phyloP scores from a whole-genome alignment of 768 basidiomycete genomes.

The Psilocybe subaeruginosa region DNA sequence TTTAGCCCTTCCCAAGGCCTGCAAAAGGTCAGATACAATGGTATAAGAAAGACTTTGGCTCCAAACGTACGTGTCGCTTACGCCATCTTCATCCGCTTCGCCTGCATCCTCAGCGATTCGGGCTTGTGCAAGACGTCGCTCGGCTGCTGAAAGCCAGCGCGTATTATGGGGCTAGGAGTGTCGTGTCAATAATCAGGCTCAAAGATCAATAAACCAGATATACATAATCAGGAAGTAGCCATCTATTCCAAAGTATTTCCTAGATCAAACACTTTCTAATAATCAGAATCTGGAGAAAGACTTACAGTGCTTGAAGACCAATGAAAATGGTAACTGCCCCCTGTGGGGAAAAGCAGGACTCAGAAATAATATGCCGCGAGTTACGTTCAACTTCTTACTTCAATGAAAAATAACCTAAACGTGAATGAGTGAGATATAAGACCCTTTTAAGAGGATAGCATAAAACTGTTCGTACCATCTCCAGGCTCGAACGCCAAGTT shows the following conservation, averaged over 20 bases:
- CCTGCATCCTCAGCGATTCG: slow-evolving; percentile 75
- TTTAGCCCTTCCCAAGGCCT: slow-evolving; percentile 54
- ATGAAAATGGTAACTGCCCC: slow-evolving; percentile 66
- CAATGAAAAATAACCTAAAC: slow-evolving; percentile 70
- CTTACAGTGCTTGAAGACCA: slow-evolving; percentile 55
- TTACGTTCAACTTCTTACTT: slow-evolving; percentile 37
- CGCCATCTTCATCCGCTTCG: slow-evolving; percentile 63
- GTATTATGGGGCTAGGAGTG: slow-evolving; percentile 60
- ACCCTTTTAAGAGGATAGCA: not conserved
- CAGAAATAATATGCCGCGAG: not conserved
- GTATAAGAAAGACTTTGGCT: slow-evolving; percentile 21
- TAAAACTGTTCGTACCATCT: slow-evolving; percentile 48
- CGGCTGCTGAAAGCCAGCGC: slow-evolving; percentile 51
- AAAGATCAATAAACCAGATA: slow-evolving; percentile 15
- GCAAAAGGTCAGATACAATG: not conserved
- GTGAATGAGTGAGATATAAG: not conserved
- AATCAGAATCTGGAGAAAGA: not conserved
- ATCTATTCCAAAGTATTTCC: slow-evolving; percentile 34
- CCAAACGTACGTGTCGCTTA: slow-evolving; percentile 48
- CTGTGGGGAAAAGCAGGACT: slow-evolving; percentile 28
- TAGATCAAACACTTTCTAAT: not conserved
- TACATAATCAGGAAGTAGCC: slow-evolving; percentile 62
- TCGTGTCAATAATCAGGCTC: not conserved
- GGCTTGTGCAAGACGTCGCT: slow-evolving; percentile 61
- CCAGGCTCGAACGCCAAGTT: slow-evolving; percentile 69